These are phyloP conservation scores for Leucoagaricus sp. DNA, from an alignment of 1,284 basidiomycete genomes.

Conservation along the genomic window DNA sequence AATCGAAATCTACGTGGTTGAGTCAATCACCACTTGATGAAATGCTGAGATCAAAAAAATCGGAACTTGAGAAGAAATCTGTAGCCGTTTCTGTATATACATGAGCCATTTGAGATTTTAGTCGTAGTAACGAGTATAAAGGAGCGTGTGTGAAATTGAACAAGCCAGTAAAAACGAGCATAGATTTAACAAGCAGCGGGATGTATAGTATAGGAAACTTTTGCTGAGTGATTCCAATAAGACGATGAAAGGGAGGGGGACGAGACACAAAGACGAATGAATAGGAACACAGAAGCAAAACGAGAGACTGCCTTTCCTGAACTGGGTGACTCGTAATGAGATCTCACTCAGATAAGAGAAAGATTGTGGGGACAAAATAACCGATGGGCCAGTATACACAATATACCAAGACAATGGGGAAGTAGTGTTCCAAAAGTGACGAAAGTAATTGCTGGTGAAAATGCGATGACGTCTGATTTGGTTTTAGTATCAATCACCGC, in stretches of 20 bases:
- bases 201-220: constrained; percentile 29
- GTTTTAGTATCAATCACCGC: constrained; percentile 29
- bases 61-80: background rate
- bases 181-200: constrained; percentile 32
- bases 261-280: background rate
- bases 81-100: constrained; percentile 26
- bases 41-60: background rate
- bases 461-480: constrained; percentile 12
- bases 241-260: constrained; percentile 2
- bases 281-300: background rate
- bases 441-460: background rate
- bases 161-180: constrained; percentile 12
- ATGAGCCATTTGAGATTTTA: constrained; percentile 18
- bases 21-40: constrained; percentile 8
- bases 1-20: constrained; percentile 4
- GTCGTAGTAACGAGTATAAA: constrained; percentile 9
- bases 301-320: constrained; percentile 7
- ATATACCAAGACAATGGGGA: constrained; percentile 23
- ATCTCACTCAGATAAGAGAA: constrained; percentile 18
- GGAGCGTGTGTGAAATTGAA: constrained; percentile 13
- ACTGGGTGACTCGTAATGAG: background rate
- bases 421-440: constrained; percentile 4
- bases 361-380: constrained; percentile 32
- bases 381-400: constrained; percentile 33
- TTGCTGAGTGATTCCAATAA: constrained; percentile 33